Evolutionary conservation across 1,284 basidiomycete species (phyloP), one percentile per base, ranked within the genome.

Genomic region (Phlebopus sp.): DNA sequence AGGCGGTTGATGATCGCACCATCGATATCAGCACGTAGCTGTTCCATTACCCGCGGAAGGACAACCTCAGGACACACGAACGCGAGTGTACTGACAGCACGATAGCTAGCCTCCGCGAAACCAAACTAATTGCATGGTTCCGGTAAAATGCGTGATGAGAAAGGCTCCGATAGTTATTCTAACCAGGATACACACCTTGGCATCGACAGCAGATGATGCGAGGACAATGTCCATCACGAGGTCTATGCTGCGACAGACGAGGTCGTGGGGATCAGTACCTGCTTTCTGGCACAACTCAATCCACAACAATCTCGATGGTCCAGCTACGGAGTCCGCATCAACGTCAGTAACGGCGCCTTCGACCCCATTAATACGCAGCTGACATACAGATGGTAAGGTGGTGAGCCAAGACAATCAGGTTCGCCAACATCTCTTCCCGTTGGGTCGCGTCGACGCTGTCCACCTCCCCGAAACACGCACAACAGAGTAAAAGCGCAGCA

Each of bases 241-340:
- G 44, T 83, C 75, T 2, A 82, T 44, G 43, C 81, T 70, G 15
- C 64, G 69, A 10, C 67, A 69, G 13, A 88, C 74, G 2, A 90
- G 62, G 10, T 77, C 72, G 30, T 79, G 77, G 1, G 92, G 91
- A 63, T 93, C 88, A 5, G 79, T 61, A 2, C 73, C 66, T 0
- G 84, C 82, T 47, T 75, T 77, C 57, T 91, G 86, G 45, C 86
- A 87, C 4, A 92, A 56, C 44, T 92, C 90, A 52, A 96, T 87
- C 92, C 93, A 97, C 1, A 83, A 77, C 49, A 82, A 80, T 18
- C 81, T 75, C 7, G 81, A 76, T 10, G 73, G 69, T 15, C 71
- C 75, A 51, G 74, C 82, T 84, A 42, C 19, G 27, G 35, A 42
- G 32, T 27, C 34, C 37, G 37, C 21, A 21, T 17, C 29, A 14